Base-by-base conservation (phyloP, 768 basidiomycete species). In the Panaeolus papilionaceus region DNA sequence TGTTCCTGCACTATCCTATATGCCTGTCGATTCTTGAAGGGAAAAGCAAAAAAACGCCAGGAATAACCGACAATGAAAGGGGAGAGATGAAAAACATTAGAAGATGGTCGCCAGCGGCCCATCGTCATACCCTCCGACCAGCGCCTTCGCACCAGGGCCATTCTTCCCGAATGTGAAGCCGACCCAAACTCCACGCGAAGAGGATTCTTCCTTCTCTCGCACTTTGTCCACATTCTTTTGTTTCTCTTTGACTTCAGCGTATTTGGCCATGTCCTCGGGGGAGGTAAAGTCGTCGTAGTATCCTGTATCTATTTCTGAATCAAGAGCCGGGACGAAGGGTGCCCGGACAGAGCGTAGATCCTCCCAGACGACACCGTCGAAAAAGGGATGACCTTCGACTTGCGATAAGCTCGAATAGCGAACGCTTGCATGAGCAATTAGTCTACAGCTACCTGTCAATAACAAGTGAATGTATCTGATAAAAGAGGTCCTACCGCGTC, bases 241-340 rank as follows among this genome's bases (percentile, higher is more conserved):
- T 80, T 99, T 99, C 83, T 98, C 98, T 79, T 93, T 89, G 7
- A 99, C 98, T 78, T 99, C 97, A 11, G 96, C 95, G 75, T 99
- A 99, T 81, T 99, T 99, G 62, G 94, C 95, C 96, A 98, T 98
- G 75, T 99, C 97, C 67, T 96, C 94, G 4, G 86, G 81, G 3
- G 87, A 91, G 2, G 91, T 91, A 77, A 96, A 96, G 76, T 95
- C 94, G 72, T 96, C 94, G 79, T 95, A 96, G 79, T 96, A 96
- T 18, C 95, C 96, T 1, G 96, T 95, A 75, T 99, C 98, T 67
- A 94, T 85, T 74, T 99, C 98, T 9, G 92, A 93, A 74, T 98
- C 96, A 39, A 99, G 86, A 10, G 94, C 91, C 33, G 98, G 98
- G 6, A 99, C 93, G 78, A 98, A 98, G 0, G 97, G 98, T 9